Base-by-base conservation (phyloP, 306 rosid species). In the Cicer yamashitae region DNA sequence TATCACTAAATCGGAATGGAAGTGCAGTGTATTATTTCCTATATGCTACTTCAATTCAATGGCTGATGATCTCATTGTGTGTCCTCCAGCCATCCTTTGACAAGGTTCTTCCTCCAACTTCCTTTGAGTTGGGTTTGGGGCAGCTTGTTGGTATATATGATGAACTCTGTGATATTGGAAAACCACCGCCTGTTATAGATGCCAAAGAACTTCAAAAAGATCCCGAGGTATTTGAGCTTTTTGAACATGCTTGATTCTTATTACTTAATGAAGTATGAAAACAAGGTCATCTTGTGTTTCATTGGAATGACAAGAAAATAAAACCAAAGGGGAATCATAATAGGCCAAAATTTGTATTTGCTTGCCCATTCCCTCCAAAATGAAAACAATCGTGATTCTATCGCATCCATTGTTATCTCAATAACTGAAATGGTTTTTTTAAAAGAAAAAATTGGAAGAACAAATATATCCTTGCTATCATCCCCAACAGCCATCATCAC, bases 161-260 rank as follows among this genome's bases (percentile, higher is more conserved):
- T 51, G 97, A 92, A 64, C 97, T 90, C 44, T 45, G 79, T 9
- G 88, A 88, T 71, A 71, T 79, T 81, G 97, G 96, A 82, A 84
- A 69, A 74, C 87, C 91, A 44, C 92, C 96, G 10, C 85, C 87
- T 9, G 76, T 92, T 62, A 69, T 92, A 84, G 97, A 90, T 76
- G 88, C 92, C 70, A 84, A 82, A 66, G 96, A 92, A 71, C 96
- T 90, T 82, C 85, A 79, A 67, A 39, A 72, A 64, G 87, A 88
- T 79, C 92, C 97, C 1, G 96, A 90, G 96, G 97, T 90, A 43
- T 71, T 75, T 30, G 47, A 71, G 73, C 67, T 73, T 48, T 75
- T 39, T 67, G 51, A 57, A 22, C 44, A 41, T 77, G 45, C 69
- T 71, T 63, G 37, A 66, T 82, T 79, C 14, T 39, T 59, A 53